Base-by-base conservation (phyloP, 176 grass and related monocot genomes). In the Lolium rigidum region DNA sequence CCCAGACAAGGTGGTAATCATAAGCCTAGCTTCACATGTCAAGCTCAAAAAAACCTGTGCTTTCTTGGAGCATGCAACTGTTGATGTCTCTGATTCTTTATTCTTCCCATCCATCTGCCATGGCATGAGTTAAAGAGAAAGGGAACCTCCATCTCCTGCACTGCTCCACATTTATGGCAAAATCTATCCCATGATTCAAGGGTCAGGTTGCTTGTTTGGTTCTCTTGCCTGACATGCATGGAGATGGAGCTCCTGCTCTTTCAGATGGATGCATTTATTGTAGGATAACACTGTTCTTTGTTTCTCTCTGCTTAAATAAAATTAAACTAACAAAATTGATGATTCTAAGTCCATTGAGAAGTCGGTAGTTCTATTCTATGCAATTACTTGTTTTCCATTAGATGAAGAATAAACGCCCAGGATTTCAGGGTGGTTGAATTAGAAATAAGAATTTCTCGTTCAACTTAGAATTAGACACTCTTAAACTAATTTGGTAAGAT, bases 1-100 rank as follows among this genome's bases (percentile, higher is more conserved):
- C 79, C 81, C 89, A 89, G 59, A 89, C 75, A 84, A 94, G 89
- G 92, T 94, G 58, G 31, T 41, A 68, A 83, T 86, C 69, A 86
- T 83, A 59, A 51, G 20, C 11, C 11, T 48, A 48, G 39, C 76
- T 82, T 84, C 68, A 76, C 65, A 70, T 79, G 77, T 31, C 15
- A 6, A 75, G 61, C 80, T 80, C 62, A 22, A 54, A 22, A 67
- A 16, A 68, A 25, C 73, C 48, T 79, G 77, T 82, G 62, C 38
- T 25, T 90, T 86, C 83, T 74, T 70, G 69, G 54, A 56, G 63
- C 57, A 58, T 74, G 78, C 71, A 72, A 38, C 37, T 77, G 18
- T 79, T 70, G 26, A 44, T 67, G 44, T 39, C 50, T 68, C 54
- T 70, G 76, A 68, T 85, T 91, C 39, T 88, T 77, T 81, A 87